phyloP scores from a whole-genome alignment of 2,329 filamentous ascomycete species.

The Teratosphaeria gauchensis region DNA sequence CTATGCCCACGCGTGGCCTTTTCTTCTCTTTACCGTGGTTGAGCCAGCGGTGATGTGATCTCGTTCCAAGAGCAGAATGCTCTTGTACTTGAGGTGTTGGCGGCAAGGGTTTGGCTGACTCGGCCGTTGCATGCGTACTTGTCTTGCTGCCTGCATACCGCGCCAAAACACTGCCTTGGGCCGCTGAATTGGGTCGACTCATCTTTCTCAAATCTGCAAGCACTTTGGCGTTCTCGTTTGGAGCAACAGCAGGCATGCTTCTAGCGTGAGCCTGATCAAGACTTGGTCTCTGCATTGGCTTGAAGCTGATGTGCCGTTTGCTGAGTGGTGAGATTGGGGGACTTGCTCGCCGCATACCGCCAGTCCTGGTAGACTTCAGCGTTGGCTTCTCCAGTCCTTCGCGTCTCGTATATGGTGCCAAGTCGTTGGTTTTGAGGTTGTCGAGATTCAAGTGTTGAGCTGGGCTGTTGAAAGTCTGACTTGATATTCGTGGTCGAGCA shows the following conservation, averaged over 20 bases:
- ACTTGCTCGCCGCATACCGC: neutral
- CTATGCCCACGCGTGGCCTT: neutral
- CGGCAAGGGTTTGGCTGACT: neutral
- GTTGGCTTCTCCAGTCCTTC: neutral
- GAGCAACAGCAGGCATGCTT: neutral
- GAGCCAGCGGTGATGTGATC: neutral
- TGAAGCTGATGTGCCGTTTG: constrained; percentile 10
- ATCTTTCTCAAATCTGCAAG: constrained; percentile 17
- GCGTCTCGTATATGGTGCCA: neutral
- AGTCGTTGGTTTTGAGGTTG: constrained; percentile 3
- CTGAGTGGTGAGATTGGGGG: constrained; percentile 4
- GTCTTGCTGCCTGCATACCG: constrained; percentile 1
- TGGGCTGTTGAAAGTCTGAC: constrained; percentile 22
- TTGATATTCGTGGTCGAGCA: constrained; percentile 24
- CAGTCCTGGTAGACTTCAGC: neutral
- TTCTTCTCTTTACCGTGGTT: neutral
- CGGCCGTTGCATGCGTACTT: neutral
- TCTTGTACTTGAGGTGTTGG: neutral
- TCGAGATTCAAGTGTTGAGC: neutral
- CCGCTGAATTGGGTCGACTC: neutral
- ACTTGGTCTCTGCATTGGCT: neutral
- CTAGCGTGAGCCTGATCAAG: neutral
- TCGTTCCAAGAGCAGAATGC: neutral
- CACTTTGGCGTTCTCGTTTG: constrained; percentile 14
- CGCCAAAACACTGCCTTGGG: constrained; percentile 4